phyloP scores from a whole-genome alignment of 805 yeast genomes.

The Wickerhamiella vanderwaltii region DNA sequence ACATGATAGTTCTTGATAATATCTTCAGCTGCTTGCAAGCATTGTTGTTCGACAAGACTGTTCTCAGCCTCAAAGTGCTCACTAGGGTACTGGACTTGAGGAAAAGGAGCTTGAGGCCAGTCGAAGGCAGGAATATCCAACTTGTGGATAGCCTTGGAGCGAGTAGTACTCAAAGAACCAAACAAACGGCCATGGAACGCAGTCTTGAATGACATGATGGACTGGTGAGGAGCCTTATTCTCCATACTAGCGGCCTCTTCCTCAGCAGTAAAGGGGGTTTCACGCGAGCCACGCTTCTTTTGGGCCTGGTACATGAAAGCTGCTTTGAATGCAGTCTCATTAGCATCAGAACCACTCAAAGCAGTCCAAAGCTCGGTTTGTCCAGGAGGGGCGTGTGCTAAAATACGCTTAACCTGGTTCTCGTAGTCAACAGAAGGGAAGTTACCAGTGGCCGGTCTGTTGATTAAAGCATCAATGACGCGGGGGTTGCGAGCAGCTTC shows the following conservation, averaged over 20 bases:
- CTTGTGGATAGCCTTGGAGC: slow-evolving; percentile 92
- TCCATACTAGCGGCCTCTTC: slow-evolving; percentile 68
- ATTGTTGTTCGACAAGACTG: slow-evolving; percentile 61
- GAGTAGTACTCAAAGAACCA: slow-evolving; percentile 81
- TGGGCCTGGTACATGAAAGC: slow-evolving; percentile 71
- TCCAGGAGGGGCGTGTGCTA: slow-evolving; percentile 69
- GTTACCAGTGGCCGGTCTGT: slow-evolving; percentile 77
- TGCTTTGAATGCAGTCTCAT: slow-evolving; percentile 81
- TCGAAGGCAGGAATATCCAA: slow-evolving; percentile 76
- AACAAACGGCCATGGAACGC: slow-evolving; percentile 94
- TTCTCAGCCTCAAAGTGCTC: slow-evolving; percentile 52
- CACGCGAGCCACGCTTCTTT: slow-evolving; percentile 49
- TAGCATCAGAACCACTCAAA: slow-evolving; percentile 77
- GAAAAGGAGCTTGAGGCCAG: slow-evolving; percentile 96
- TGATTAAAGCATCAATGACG: slow-evolving; percentile 60
- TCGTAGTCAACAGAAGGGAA: slow-evolving; percentile 56
- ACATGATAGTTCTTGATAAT: slow-evolving; percentile 51
- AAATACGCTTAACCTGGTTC: slow-evolving; percentile 42
- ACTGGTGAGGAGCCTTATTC: slow-evolving; percentile 68
- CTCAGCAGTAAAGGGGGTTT: slow-evolving; percentile 47
- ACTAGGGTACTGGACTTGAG: slow-evolving; percentile 73
- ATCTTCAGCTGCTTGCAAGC: slow-evolving; percentile 64
- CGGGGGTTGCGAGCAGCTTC: slow-evolving; percentile 57
- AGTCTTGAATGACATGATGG: slow-evolving; percentile 72
- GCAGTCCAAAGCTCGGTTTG: slow-evolving; percentile 67